Evolutionary conservation across 2,329 filamentous ascomycete species (phyloP).

Genomic region (Neofusicoccum sp.): DNA sequence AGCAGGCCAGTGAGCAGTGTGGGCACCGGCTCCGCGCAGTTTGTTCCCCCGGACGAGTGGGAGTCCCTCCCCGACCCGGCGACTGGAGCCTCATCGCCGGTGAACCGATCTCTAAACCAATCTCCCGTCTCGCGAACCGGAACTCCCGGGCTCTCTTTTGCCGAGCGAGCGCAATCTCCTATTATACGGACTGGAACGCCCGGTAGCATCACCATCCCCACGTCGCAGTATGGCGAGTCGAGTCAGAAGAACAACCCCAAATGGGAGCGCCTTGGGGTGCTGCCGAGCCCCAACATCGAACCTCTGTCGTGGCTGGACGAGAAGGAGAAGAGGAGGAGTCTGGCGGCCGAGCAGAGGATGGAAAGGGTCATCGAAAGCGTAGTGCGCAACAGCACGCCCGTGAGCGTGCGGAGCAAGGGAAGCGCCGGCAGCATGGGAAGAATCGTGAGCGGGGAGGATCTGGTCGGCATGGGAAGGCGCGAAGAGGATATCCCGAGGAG

Average conservation of each 20-base stretch:
- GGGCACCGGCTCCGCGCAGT: conserved; percentile 1
- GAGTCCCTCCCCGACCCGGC: conserved; percentile 4
- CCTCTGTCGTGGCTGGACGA: conserved; percentile 12
- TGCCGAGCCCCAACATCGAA: conserved; percentile 15
- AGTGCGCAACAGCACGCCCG: conserved; percentile 12
- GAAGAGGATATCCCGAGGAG: neutral
- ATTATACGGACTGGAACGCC: neutral
- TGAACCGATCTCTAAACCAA: neutral
- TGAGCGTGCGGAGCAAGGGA: conserved; percentile 3
- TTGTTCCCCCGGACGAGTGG: conserved; percentile 15
- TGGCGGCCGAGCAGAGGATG: neutral
- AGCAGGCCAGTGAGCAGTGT: conserved; percentile 7
- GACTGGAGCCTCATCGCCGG: neutral
- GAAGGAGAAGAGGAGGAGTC: conserved; percentile 7
- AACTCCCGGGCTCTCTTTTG: neutral
- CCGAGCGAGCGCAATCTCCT: conserved; percentile 1
- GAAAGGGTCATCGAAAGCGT: conserved; percentile 17
- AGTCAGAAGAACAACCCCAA: neutral
- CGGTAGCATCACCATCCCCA: neutral
- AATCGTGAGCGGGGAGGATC: neutral
- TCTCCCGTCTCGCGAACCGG: neutral
- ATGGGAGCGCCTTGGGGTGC: conserved; percentile 9
- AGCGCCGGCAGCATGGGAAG: conserved; percentile 7
- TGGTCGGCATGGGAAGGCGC: neutral
- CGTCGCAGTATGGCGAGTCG: neutral